These are phyloP conservation scores for Trichoderma erinaceum DNA, from an alignment of 495 filamentous ascomycete genomes.

Conservation along the genomic window DNA sequence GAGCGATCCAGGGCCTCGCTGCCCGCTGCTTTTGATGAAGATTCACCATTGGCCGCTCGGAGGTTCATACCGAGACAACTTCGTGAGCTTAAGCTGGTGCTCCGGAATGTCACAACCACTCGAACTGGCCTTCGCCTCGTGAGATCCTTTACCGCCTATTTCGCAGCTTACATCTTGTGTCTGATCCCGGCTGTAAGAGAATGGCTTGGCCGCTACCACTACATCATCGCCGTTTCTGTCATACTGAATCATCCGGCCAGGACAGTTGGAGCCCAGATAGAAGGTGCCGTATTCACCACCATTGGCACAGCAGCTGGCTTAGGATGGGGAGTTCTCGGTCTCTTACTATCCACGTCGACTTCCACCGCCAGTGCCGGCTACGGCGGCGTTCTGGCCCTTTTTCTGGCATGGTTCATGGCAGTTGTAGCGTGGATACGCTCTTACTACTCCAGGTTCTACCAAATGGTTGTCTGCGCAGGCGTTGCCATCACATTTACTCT, in stretches of 20 bases:
- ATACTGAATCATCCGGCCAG: constrained; percentile 51
- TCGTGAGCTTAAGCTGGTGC: constrained; percentile 31
- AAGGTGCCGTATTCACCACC: constrained; percentile 47
- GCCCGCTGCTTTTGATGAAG: constrained; percentile 15
- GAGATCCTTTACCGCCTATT: constrained; percentile 49
- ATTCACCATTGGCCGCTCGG: constrained; percentile 28
- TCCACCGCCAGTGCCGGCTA: constrained; percentile 37
- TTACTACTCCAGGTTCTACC: constrained; percentile 48
- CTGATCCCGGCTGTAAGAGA: constrained; percentile 38
- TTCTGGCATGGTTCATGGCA: constrained; percentile 48
- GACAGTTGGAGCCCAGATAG: constrained; percentile 49
- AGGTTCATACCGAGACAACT: constrained; percentile 43
- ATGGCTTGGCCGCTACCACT: constrained; percentile 47
- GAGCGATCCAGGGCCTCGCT: constrained; percentile 7
- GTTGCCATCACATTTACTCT: constrained; percentile 48
- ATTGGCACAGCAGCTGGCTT: constrained; percentile 50
- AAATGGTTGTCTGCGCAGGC: constrained; percentile 47
- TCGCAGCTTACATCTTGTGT: constrained; percentile 48
- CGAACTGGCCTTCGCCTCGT: constrained; percentile 43
- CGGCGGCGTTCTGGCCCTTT: constrained; percentile 47
- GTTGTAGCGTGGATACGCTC: constrained; percentile 46
- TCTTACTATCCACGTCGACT: constrained; percentile 47
- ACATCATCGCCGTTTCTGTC: constrained; percentile 47
- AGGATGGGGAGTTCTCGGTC: constrained; percentile 47
- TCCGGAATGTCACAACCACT: constrained; percentile 33